Evolutionary conservation across 1,284 basidiomycete genomes (phyloP).

Genomic region (Cystobasidium sp.): DNA sequence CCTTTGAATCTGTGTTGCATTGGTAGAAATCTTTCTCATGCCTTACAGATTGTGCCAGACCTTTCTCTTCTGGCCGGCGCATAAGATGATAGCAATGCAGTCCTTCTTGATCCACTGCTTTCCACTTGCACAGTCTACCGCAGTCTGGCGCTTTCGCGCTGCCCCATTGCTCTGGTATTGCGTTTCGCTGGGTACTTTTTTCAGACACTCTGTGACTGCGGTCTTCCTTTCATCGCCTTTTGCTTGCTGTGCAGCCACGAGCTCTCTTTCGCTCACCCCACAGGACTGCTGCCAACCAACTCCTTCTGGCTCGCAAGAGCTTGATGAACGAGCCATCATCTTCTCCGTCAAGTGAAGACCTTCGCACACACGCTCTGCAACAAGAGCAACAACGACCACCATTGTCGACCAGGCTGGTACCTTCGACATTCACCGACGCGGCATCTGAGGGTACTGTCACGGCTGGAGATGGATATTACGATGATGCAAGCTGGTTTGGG

Average conservation of each 20-base stretch:
- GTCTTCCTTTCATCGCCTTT: slow-evolving; percentile 2
- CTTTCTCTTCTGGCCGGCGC: too few relatives aligned
- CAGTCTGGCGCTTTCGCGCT: too few relatives aligned
- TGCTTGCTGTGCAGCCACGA: background rate
- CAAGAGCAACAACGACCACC: background rate
- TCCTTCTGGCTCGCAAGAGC: slow-evolving; percentile 2
- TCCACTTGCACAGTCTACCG: too few relatives aligned
- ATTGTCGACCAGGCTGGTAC: slow-evolving; percentile 6
- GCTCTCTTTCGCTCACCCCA: background rate
- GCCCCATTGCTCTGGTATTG: too few relatives aligned
- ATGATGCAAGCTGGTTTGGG: background rate
- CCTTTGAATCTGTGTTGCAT: too few relatives aligned
- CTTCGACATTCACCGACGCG: background rate
- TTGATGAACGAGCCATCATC: slow-evolving; percentile 16
- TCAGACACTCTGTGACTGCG: background rate
- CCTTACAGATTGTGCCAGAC: too few relatives aligned
- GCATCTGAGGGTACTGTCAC: background rate
- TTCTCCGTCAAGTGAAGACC: background rate
- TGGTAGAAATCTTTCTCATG: too few relatives aligned
- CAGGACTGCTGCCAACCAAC: background rate
- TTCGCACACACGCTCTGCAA: slow-evolving; percentile 10
- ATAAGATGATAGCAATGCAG: too few relatives aligned
- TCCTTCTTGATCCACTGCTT: too few relatives aligned
- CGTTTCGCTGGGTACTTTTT: background rate
- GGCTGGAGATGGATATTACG: background rate